Evolutionary conservation across 1,139 yeast species (phyloP).

Genomic region (Suhomyces choctaworum): DNA sequence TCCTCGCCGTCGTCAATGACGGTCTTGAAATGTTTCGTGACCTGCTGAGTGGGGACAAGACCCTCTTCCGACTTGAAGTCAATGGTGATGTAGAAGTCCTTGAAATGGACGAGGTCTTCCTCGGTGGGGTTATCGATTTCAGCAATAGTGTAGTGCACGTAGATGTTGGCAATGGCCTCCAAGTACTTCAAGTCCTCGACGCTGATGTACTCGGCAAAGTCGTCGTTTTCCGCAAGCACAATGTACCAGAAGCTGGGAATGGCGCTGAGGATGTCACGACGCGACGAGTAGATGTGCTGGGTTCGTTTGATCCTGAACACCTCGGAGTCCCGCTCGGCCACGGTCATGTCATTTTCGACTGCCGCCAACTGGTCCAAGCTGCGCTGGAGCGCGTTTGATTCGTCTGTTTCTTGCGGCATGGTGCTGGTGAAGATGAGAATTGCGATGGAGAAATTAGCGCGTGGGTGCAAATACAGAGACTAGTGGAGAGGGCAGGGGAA

Average conservation of each 20-base stretch:
- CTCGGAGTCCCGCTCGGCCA: slow-evolving; percentile 57
- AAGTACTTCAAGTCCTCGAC: slow-evolving; percentile 69
- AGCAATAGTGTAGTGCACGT: slow-evolving; percentile 50
- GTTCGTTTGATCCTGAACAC: slow-evolving; percentile 50
- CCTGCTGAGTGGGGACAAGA: slow-evolving; percentile 49
- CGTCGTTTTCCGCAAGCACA: slow-evolving; percentile 72
- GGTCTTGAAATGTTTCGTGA: slow-evolving; percentile 54
- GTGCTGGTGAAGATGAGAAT: slow-evolving; percentile 26
- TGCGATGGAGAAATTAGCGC: slow-evolving; percentile 1
- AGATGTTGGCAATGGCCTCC: slow-evolving; percentile 58
- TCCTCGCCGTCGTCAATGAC: slow-evolving; percentile 53
- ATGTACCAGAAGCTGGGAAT: slow-evolving; percentile 78
- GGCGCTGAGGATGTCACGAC: slow-evolving; percentile 46
- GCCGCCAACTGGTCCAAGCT: slow-evolving; percentile 43
- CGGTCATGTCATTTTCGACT: slow-evolving; percentile 56
- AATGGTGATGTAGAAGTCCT: slow-evolving; percentile 59
- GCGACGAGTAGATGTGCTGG: slow-evolving; percentile 48
- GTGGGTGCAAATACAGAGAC: slow-evolving; percentile 5
- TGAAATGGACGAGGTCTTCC: slow-evolving; percentile 33
- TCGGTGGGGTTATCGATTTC: slow-evolving; percentile 16
- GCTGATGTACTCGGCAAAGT: slow-evolving; percentile 67
- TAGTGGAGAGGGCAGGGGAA: background rate
- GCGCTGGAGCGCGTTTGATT: slow-evolving; percentile 13
- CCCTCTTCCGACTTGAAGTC: slow-evolving; percentile 41
- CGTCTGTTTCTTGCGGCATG: slow-evolving; percentile 9